Conservation (phyloP, 768 basidiomycete genomes). For the Lentinula boryana region DNA sequence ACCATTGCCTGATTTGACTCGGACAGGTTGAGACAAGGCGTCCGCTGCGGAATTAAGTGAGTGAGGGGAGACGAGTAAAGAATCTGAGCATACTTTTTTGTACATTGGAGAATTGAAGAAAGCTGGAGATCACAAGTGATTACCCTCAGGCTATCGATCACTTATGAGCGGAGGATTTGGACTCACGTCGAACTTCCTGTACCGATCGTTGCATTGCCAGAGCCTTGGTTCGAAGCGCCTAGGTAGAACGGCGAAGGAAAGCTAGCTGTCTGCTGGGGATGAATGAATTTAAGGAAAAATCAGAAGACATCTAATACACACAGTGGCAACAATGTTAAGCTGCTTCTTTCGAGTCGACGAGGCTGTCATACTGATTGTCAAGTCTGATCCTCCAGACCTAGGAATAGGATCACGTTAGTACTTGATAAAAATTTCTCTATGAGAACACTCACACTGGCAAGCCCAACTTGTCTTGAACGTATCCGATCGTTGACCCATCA, state of each 20-base stretch:
- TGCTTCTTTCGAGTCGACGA: slow-evolving; percentile 16
- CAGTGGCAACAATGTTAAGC: slow-evolving; percentile 30
- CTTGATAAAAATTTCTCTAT: not conserved
- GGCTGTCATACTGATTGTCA: slow-evolving; percentile 25
- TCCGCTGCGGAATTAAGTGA: slow-evolving; percentile 19
- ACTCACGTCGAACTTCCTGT: slow-evolving; percentile 1
- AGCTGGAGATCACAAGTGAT: slow-evolving; percentile 16
- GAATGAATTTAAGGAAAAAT: not conserved
- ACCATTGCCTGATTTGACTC: slow-evolving; percentile 9
- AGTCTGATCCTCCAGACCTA: slow-evolving; percentile 22
- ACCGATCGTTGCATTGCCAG: not conserved
- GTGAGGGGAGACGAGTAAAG: not conserved
- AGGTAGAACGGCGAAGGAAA: slow-evolving; percentile 32
- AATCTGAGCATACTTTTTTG: slow-evolving; percentile 24
- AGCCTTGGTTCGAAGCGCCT: slow-evolving; percentile 25
- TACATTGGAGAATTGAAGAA: slow-evolving; percentile 28
- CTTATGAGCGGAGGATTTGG: not conserved
- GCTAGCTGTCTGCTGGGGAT: slow-evolving; percentile 26
- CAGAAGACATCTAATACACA: slow-evolving; percentile 14
- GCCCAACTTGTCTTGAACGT: slow-evolving; percentile 24
- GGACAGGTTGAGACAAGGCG: slow-evolving; percentile 22
- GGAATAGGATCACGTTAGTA: slow-evolving; percentile 22
- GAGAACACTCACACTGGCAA: not conserved
- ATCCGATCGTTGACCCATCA: slow-evolving; percentile 24
- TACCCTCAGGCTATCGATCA: not conserved